Base-by-base conservation (phyloP, 2,329 filamentous ascomycete genomes). In the Epichloe coenophiala region DNA sequence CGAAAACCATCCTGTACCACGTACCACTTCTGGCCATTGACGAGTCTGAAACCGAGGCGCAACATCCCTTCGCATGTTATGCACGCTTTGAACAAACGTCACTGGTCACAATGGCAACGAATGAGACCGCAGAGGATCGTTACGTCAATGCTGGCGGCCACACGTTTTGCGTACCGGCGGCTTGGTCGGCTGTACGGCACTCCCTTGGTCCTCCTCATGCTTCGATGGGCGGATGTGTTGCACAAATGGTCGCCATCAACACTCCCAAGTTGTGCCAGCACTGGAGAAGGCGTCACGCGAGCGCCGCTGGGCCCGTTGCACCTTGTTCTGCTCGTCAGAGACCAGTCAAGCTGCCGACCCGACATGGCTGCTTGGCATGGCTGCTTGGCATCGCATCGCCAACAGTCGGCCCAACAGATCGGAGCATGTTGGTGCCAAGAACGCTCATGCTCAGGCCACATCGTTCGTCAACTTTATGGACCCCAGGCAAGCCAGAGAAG, bases 191-290 rank as follows among this genome's bases (percentile, higher is more conserved):
- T 52, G 3, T 48, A 60, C 43, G 65, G 64, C 48, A 53, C 63
- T 17, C 64, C 65, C 43, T 61, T 67, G 50, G 58, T 63, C 4
- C 36, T 67, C 9, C 51, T 65, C 41, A 62, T 9, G 8, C 27
- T 9, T 31, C 27, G 66, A 37, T 77, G 66, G 73, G 74, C 13
- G 73, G 73, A 0, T 66, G 63, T 35, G 66, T 66, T 4, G 72
- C 69, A 6, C 73, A 4, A 31, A 58, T 72, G 45, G 60, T 74
- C 4, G 70, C 71, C 2, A 61, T 75, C 17, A 61, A 67, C 27
- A 62, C 60, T 1, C 64, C 68, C 0, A 57, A 57, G 1, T 55
- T 70, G 2, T 63, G 2, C 7, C 27, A 27, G 27, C 27, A 57
- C 57, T 4, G 67, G 68, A 3, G 55, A 63, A 15, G 68, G 65